Base-by-base conservation (phyloP, 2,329 filamentous ascomycete genomes). In the Plenodomus tracheiphilus region DNA sequence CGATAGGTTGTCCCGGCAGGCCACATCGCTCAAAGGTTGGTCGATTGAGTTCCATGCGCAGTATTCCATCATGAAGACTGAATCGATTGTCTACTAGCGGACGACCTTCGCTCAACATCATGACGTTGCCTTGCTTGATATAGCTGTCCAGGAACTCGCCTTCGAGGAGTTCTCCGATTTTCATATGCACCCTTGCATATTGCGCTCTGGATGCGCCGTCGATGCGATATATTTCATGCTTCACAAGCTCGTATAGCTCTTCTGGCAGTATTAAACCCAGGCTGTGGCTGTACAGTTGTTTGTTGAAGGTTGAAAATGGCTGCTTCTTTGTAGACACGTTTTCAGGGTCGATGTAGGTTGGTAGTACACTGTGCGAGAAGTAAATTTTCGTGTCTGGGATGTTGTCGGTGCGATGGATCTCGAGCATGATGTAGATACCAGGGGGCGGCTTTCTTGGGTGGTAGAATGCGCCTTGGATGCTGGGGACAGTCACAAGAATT, bases 21-120 rank as follows among this genome's bases (percentile, higher is more conserved):
- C 94, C 94, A 39, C 87, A 85, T 40, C 86, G 82, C 71, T 97
- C 91, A 70, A 92, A 97, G 0, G 83, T 85, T 45, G 91, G 85
- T 59, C 87, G 91, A 55, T 91, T 87, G 20, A 97, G 79, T 60
- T 90, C 88, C 61, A 99, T 79, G 3, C 80, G 84, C 28, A 99
- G 77, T 0, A 82, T 74, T 0, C 90, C 90, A 58, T 90, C 81
- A 47, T 75, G 79, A 1, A 97, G 74, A 0, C 82, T 82, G 67
- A 90, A 93, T 2, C 87, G 78, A 59, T 88, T 89, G 62, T 92
- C 87, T 2, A 86, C 79, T 2, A 84, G 85, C 7, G 81, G 76
- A 25, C 81, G 81, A 11, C 91, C 91, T 69, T 92, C 83, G 0
- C 92, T 96, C 2, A 96, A 80, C 87, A 97, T 89, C 59, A 89